phyloP scores from a whole-genome alignment of 2,329 filamentous ascomycete species.

The Alternaria arbusti region DNA sequence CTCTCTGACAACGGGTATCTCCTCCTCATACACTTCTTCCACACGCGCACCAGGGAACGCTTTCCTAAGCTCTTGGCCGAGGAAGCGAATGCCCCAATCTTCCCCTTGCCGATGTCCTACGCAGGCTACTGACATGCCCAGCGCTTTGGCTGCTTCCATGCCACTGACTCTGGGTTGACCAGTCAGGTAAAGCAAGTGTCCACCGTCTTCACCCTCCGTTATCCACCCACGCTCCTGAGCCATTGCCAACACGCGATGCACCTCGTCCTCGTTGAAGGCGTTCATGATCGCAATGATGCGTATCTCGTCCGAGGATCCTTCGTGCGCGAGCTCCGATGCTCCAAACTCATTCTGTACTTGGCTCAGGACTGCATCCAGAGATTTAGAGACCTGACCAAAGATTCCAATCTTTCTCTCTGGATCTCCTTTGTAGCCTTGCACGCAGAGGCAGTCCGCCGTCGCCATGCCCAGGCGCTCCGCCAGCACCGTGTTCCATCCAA shows the following conservation, averaged over 20 bases:
- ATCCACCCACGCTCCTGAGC: slow-evolving; percentile 35
- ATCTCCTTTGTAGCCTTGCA: slow-evolving; percentile 51
- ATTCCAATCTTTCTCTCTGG: slow-evolving; percentile 47
- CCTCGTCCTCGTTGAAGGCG: slow-evolving; percentile 48
- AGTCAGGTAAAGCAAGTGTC: slow-evolving; percentile 47
- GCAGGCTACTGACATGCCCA: slow-evolving; percentile 46
- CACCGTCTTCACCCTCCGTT: slow-evolving; percentile 24
- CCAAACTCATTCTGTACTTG: slow-evolving; percentile 38
- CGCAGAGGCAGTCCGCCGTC: slow-evolving; percentile 33
- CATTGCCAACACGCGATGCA: slow-evolving; percentile 42
- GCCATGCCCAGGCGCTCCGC: slow-evolving; percentile 42
- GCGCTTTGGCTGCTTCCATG: slow-evolving; percentile 37
- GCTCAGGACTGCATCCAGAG: slow-evolving; percentile 18
- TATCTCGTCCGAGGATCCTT: slow-evolving; percentile 32
- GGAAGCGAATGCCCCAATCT: slow-evolving; percentile 50
- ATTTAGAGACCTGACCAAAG: slow-evolving; percentile 29
- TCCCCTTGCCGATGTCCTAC: slow-evolving; percentile 49
- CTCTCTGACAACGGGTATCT: slow-evolving; percentile 18
- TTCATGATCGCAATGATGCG: slow-evolving; percentile 49
- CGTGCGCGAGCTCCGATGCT: slow-evolving; percentile 30
- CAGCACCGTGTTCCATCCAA: slow-evolving; percentile 47
- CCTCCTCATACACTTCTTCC: slow-evolving; percentile 47
- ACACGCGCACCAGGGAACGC: slow-evolving; percentile 42
- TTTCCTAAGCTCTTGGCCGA: slow-evolving; percentile 34
- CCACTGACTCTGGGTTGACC: slow-evolving; percentile 46